Evolutionary conservation across 2,329 filamentous ascomycete genomes (phyloP).

Genomic region (Colletotrichum gigasporum): DNA sequence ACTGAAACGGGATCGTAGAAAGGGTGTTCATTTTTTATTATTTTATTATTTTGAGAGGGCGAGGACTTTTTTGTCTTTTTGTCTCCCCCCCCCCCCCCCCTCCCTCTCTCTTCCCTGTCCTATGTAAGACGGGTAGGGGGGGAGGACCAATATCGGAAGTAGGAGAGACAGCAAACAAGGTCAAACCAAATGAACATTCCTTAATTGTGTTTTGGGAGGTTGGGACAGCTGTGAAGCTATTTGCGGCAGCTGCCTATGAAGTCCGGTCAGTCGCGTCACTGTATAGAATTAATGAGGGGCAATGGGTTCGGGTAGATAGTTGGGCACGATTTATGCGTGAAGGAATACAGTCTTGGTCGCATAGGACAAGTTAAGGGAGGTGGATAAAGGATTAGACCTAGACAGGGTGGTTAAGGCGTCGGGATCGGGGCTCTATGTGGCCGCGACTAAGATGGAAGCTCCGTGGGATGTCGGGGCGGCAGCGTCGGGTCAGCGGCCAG

Average conservation of each 20-base stretch:
- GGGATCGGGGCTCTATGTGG: not conserved
- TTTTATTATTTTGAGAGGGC: not conserved
- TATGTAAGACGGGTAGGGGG: conserved; percentile 3
- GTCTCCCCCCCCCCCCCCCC: too few species aligned
- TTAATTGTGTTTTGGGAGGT: too few species aligned
- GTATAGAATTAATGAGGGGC: too few species aligned
- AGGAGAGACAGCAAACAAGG: conserved; percentile 22
- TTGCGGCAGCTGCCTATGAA: too few species aligned
- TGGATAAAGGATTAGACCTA: not conserved
- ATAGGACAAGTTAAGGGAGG: too few species aligned
- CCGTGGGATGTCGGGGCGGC: conserved; percentile 13
- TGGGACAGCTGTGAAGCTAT: too few species aligned
- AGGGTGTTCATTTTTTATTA: conserved; percentile 12
- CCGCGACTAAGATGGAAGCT: conserved; percentile 22
- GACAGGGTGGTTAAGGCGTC: not conserved
- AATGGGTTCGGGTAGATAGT: too few species aligned
- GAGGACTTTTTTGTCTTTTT: too few species aligned
- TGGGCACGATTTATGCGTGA: too few species aligned
- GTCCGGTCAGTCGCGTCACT: too few species aligned
- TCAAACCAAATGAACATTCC: conserved; percentile 1
- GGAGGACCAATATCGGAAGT: not conserved
- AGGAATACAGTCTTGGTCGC: too few species aligned
- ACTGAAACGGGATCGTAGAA: conserved; percentile 24
- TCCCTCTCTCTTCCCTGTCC: too few species aligned
- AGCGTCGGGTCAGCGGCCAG: not conserved